Conservation (phyloP, 164 flowering plant species). For the Houttuynia cordata region DNA sequence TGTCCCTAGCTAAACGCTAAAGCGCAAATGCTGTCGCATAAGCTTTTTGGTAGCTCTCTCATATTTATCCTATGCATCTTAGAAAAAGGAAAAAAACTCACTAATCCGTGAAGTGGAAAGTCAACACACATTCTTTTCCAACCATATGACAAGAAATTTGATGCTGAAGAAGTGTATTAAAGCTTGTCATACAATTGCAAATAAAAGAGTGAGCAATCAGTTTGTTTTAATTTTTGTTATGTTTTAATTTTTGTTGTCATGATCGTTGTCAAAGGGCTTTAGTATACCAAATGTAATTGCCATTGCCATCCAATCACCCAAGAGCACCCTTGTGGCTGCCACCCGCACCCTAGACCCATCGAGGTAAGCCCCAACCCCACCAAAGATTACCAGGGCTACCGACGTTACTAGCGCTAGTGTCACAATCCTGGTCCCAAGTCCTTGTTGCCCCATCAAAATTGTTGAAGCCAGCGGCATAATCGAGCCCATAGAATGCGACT, state of each 20-base stretch:
- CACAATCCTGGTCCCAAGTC: slow-evolving; percentile 11
- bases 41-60: too few species aligned
- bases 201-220: neutral
- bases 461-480: slow-evolving; percentile 28
- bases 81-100: too few species aligned
- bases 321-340: slow-evolving; percentile 32
- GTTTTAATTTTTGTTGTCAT: neutral
- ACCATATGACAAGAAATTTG: too few species aligned
- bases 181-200: too few species aligned
- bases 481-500: too few species aligned
- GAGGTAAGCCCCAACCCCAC: slow-evolving; percentile 36
- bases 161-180: too few species aligned
- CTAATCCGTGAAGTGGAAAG: too few species aligned
- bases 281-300: slow-evolving; percentile 36
- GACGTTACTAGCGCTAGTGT: slow-evolving; percentile 24
- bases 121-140: too few species aligned
- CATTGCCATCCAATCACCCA: slow-evolving; percentile 62
- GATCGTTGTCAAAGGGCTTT: slow-evolving; percentile 11
- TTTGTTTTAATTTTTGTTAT: neutral
- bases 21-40: too few species aligned
- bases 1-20: too few species aligned
- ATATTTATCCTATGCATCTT: too few species aligned
- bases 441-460: slow-evolving; percentile 5
- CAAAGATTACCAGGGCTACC: slow-evolving; percentile 29
- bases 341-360: slow-evolving; percentile 30